A percentile compares a stretch with the other conserved stretches of the same genome.
phyloP scores from a whole-genome alignment of 805 yeast genomes.

The Sugiyamaella floridensis region DNA sequence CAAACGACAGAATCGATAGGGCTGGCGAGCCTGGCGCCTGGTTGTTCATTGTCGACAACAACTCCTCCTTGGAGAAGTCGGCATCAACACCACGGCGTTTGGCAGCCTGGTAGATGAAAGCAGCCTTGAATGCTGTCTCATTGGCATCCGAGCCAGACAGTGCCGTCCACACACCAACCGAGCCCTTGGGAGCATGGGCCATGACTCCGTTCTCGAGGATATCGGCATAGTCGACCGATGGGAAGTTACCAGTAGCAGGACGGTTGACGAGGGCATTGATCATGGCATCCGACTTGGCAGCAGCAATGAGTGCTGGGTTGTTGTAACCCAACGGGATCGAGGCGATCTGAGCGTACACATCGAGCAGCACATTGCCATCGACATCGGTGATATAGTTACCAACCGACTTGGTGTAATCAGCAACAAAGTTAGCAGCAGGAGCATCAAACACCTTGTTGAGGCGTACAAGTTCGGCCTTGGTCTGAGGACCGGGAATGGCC shows the following conservation, averaged over 20 bases:
- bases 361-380: slow-evolving; percentile 70
- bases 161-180: slow-evolving; percentile 69
- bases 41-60: slow-evolving; percentile 68
- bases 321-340: slow-evolving; percentile 82
- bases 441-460: slow-evolving; percentile 61
- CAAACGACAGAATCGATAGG: slow-evolving; percentile 77
- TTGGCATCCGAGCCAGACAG: slow-evolving; percentile 84
- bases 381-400: slow-evolving; percentile 80
- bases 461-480: slow-evolving; percentile 44
- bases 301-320: slow-evolving; percentile 65
- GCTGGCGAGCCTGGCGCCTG: slow-evolving; percentile 85
- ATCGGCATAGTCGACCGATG: slow-evolving; percentile 52
- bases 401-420: slow-evolving; percentile 63
- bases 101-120: slow-evolving; percentile 71
- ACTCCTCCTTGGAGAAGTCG: slow-evolving; percentile 57
- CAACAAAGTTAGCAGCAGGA: slow-evolving; percentile 66
- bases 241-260: slow-evolving; percentile 81
- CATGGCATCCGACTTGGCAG: slow-evolving; percentile 65
- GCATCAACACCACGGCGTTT: slow-evolving; percentile 55
- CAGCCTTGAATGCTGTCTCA: slow-evolving; percentile 84
- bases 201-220: slow-evolving; percentile 51
- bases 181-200: slow-evolving; percentile 73
- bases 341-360: slow-evolving; percentile 77
- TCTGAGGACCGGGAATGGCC: slow-evolving; percentile 73
- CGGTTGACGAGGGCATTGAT: slow-evolving; percentile 68